Conservation (phyloP, 2,329 filamentous ascomycete genomes). For the Fonsecaea pedrosoi region DNA sequence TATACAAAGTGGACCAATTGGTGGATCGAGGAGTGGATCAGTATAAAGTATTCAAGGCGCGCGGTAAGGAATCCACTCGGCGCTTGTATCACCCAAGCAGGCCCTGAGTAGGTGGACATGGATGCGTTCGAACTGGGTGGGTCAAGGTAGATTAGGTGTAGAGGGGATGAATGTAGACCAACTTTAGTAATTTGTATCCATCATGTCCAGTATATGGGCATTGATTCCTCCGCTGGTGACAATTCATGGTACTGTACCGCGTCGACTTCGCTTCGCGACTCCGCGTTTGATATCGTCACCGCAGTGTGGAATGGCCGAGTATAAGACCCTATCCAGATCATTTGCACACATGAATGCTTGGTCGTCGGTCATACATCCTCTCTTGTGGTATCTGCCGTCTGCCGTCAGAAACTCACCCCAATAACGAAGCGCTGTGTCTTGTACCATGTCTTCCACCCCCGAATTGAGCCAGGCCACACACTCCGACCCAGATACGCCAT, state of each 20-base stretch:
- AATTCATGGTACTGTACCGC: no score
- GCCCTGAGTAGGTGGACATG: no score
- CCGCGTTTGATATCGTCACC: neutral
- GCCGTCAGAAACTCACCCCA: neutral
- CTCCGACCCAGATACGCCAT: neutral
- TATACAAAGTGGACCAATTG: neutral
- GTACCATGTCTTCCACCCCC: neutral
- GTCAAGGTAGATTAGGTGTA: no score
- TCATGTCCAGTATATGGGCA: no score
- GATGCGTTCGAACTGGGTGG: no score
- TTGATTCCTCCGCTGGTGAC: no score
- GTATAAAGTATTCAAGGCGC: neutral
- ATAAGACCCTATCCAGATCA: neutral
- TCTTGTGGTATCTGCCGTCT: neutral
- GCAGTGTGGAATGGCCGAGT: neutral
- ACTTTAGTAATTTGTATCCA: no score
- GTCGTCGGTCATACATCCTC: neutral
- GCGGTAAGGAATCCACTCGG: neutral
- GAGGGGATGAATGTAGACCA: no score
- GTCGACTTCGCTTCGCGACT: neutral
- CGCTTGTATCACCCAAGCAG: no score
- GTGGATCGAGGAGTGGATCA: neutral
- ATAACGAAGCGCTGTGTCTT: no score
- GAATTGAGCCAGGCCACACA: neutral
- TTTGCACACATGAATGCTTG: neutral